These are phyloP conservation scores for Daedaleopsis nitida DNA, from an alignment of 768 basidiomycete genomes.

Conservation along the genomic window DNA sequence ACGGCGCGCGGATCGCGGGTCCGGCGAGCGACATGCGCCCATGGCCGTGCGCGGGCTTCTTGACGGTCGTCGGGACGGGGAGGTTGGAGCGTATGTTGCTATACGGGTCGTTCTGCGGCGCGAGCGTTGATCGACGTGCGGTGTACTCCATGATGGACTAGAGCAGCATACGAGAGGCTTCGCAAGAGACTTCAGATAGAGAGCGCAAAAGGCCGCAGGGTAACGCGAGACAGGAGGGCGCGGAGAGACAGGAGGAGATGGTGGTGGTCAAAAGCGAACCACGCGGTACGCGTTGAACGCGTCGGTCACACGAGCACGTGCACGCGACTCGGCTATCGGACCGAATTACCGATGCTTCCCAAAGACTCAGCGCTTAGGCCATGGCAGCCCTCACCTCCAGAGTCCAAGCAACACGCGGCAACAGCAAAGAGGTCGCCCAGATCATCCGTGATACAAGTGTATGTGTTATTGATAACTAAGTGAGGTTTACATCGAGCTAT, in stretches of 20 bases:
- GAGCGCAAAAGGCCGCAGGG: not conserved
- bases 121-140: slow-evolving; percentile 61
- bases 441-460: too few species aligned
- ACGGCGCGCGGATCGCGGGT: slow-evolving; percentile 64
- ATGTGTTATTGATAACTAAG: too few species aligned
- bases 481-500: too few species aligned
- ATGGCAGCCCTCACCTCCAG: too few species aligned
- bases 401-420: too few species aligned
- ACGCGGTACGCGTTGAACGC: slow-evolving; percentile 23
- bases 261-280: slow-evolving; percentile 17
- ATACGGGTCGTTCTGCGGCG: slow-evolving; percentile 50
- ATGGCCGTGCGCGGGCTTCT: slow-evolving; percentile 57
- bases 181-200: not conserved
- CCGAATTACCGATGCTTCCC: not conserved
- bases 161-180: not conserved
- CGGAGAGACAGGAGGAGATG: not conserved
- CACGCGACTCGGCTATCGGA: slow-evolving; percentile 8
- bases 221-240: not conserved
- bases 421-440: too few species aligned
- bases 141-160: slow-evolving; percentile 39
- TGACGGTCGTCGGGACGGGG: slow-evolving; percentile 71
- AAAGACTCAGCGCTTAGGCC: too few species aligned
- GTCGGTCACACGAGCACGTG: slow-evolving; percentile 21
- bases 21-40: slow-evolving; percentile 76
- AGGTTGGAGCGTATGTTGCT: slow-evolving; percentile 61